Base-by-base conservation (phyloP, 305 asterid species). In the Petunia hybrid region DNA sequence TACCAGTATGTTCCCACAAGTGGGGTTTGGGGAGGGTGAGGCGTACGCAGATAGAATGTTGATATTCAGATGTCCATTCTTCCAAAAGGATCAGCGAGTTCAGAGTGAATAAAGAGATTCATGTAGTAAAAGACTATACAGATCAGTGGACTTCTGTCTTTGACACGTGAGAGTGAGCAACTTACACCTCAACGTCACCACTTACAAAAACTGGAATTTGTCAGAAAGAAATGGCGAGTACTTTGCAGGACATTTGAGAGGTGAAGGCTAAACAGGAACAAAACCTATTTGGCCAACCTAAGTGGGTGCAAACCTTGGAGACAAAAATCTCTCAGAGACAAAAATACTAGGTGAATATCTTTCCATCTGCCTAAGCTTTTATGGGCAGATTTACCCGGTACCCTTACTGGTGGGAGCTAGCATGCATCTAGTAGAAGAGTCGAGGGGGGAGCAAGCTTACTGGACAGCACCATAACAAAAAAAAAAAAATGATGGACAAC, bases 81-180 rank as follows among this genome's bases (percentile, higher is more conserved):
- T 51, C 12, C 45, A 35, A 36, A 51, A 73, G 6, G 5, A 36
- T 51, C 4, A 35, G 63, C 6, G 46, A 73, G 78, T 51, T 48
- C 36, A 73, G 78, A 51, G 46, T 51, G 38, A 51, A 6, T 4
- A 73, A 73, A 73, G 63, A 36, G 78, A 73, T 53, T 10, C 36
- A 51, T 48, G 46, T 51, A 51, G 46, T 13, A 51, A 51, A 51
- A 51, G 57, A 51, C 56, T 48, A 8, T 4, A 48, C 56, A 48
- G 13, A 51, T n/a, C 63, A 51, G 38, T 13, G 39, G 36, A 51
- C 36, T 1, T 51, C 63, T 12, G 46, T 36, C 53, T n/a, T 73
- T 63, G 13, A 12, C 4, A 73, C 63, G 13, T 51, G 78, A 66
- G 6, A 36, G 51, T 51, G 63, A 2, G 46, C 51, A 36, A 51